Evolutionary conservation across 2,329 filamentous ascomycete species (phyloP).

Genomic region (Chrysoporthe cubensis): DNA sequence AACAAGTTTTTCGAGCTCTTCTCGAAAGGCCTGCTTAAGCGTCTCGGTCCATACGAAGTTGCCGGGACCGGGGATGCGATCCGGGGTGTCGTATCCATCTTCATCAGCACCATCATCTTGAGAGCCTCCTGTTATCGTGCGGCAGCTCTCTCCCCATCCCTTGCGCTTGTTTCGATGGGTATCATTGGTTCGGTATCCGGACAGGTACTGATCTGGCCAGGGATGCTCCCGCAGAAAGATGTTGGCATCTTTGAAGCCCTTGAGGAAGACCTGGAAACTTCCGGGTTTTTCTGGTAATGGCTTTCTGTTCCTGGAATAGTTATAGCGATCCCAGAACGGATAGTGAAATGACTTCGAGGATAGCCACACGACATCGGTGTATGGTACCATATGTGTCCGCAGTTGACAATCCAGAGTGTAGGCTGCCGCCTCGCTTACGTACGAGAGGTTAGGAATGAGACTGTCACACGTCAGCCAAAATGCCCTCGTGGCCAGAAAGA

Average conservation of each 20-base stretch:
- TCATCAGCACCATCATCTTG: slow-evolving; percentile 64
- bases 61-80: slow-evolving; percentile 48
- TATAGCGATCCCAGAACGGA: slow-evolving; percentile 93
- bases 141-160: slow-evolving; percentile 81
- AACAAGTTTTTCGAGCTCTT: slow-evolving; percentile 95
- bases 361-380: slow-evolving; percentile 91
- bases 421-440: slow-evolving; percentile 95
- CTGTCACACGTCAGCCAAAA: slow-evolving; percentile 39
- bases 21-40: slow-evolving; percentile 88
- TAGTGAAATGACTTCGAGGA: slow-evolving; percentile 98
- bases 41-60: slow-evolving; percentile 85
- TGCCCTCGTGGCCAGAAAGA: not conserved
- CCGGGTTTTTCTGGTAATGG: slow-evolving; percentile 86
- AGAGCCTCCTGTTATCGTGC: slow-evolving; percentile 59
- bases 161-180: slow-evolving; percentile 70
- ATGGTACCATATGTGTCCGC: slow-evolving; percentile 89
- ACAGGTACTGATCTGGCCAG: slow-evolving; percentile 88
- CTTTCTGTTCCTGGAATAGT: slow-evolving; percentile 85
- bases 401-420: slow-evolving; percentile 93
- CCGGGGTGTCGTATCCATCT: slow-evolving; percentile 39
- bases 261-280: slow-evolving; percentile 96
- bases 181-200: slow-evolving; percentile 70
- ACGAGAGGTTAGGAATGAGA: slow-evolving; percentile 95
- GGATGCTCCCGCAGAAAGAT: slow-evolving; percentile 93
- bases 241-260: slow-evolving; percentile 96